Evolutionary conservation across 1,284 basidiomycete genomes (phyloP).

Genomic region (Phlebopus sp.): DNA sequence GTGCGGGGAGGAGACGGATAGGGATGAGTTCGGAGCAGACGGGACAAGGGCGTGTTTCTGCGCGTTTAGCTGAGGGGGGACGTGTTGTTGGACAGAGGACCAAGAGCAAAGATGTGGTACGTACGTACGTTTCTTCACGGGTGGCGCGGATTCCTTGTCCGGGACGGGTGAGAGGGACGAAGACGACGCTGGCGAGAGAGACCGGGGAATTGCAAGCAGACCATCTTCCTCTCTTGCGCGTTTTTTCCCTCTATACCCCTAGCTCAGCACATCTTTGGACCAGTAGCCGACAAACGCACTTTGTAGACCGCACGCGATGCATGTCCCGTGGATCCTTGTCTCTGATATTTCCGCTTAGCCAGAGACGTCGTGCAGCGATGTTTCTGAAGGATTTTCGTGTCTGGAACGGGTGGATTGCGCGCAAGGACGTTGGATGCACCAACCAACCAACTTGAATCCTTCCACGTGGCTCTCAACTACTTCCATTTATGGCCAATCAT

Average conservation of each 20-base stretch:
- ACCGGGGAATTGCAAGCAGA: neutral
- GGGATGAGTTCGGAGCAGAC: conserved; percentile 70
- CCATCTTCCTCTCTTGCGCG: conserved; percentile 15
- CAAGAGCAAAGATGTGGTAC: conserved; percentile 22
- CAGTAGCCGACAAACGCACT: conserved; percentile 17
- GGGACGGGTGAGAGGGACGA: conserved; percentile 30
- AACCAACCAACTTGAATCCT: too few species aligned
- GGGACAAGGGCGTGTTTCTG: conserved; percentile 70
- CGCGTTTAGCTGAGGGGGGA: conserved; percentile 55
- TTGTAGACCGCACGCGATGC: conserved; percentile 8
- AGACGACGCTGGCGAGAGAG: conserved; percentile 17
- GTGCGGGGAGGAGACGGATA: conserved; percentile 59
- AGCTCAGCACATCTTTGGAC: neutral
- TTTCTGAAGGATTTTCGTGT: neutral
- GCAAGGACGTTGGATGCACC: conserved; percentile 22
- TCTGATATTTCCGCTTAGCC: neutral
- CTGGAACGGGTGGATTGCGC: conserved; percentile 20
- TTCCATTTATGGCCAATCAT: too few species aligned
- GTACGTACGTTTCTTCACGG: conserved; percentile 30
- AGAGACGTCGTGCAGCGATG: neutral
- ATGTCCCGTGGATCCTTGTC: conserved; percentile 8
- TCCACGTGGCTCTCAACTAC: conserved; percentile 17
- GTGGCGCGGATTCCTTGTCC: conserved; percentile 8
- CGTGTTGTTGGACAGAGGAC: conserved; percentile 50
- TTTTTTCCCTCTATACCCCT: conserved; percentile 26